These are phyloP conservation scores for Didymella segeticola DNA, from an alignment of 2,329 filamentous ascomycete genomes.

Conservation along the genomic window DNA sequence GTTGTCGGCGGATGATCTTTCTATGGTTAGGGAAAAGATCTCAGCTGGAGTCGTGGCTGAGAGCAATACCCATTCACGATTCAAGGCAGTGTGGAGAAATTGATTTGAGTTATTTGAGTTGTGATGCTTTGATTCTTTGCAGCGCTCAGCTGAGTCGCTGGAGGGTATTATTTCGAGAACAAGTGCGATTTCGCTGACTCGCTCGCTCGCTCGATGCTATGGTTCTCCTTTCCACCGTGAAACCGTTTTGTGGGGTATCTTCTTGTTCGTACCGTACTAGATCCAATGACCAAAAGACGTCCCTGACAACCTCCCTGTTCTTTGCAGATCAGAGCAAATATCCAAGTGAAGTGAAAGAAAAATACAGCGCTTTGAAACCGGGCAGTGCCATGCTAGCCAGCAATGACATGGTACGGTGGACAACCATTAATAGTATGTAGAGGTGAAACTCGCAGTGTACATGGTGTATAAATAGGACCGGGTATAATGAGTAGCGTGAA, in stretches of 20 bases:
- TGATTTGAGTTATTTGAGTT: conserved; percentile 5
- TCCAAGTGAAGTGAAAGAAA: conserved; percentile 10
- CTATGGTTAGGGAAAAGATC: conserved; percentile 3
- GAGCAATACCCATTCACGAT: neutral
- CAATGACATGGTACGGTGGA: conserved; percentile 7
- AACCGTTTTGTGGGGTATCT: conserved; percentile 20
- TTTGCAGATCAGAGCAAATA: conserved; percentile 5
- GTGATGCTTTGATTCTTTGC: conserved; percentile 3
- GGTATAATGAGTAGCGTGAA: conserved; percentile 30
- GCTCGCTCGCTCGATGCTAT: conserved; percentile 8
- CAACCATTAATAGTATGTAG: conserved; percentile 19
- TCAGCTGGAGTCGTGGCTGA: neutral
- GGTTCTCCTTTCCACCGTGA: conserved; percentile 14
- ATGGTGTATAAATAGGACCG: conserved; percentile 26
- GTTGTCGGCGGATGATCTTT: conserved; percentile 5
- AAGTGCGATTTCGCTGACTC: conserved; percentile 10
- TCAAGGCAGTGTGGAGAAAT: neutral
- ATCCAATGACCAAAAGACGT: conserved; percentile 5
- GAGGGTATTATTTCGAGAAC: neutral
- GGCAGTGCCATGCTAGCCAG: conserved; percentile 4
- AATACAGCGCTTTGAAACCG: neutral
- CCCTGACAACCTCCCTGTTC: neutral
- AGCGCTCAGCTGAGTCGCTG: conserved; percentile 6
- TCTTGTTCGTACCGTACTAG: conserved; percentile 10
- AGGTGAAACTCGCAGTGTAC: conserved; percentile 17